Conservation (phyloP, 768 basidiomycete species). For the Phanerochaete sordida region DNA sequence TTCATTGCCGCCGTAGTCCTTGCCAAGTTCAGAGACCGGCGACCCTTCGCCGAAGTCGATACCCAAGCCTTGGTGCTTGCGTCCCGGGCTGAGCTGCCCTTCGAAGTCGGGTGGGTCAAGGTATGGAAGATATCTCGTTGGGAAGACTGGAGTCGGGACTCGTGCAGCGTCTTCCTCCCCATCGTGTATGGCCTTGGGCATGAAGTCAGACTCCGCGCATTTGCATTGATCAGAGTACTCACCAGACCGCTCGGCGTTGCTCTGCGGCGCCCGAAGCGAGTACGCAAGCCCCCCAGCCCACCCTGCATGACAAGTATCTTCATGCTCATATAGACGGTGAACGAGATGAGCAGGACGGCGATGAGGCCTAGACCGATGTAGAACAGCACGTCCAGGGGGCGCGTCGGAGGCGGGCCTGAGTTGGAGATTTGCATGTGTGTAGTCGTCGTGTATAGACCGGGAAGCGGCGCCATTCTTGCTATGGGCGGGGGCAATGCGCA, state of each 20-base stretch:
- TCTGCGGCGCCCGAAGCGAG: not conserved
- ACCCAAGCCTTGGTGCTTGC: not conserved
- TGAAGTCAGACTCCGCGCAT: not conserved
- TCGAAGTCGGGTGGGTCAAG: not conserved
- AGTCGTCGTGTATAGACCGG: not conserved
- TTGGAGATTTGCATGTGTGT: not conserved
- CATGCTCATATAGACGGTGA: not conserved
- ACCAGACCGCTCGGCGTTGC: not conserved
- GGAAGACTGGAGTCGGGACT: not conserved
- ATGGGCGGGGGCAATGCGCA: not conserved
- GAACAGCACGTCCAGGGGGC: conserved; percentile 1
- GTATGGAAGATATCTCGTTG: not conserved
- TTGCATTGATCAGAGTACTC: not conserved
- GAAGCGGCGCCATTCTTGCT: not conserved
- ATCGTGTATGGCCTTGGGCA: not conserved
- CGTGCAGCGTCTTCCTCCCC: not conserved
- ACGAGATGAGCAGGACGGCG: not conserved
- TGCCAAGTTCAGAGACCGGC: not conserved
- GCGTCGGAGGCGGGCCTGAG: not conserved
- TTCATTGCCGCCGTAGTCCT: not conserved
- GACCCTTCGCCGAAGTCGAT: not conserved
- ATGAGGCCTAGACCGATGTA: not conserved
- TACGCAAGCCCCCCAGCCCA: not conserved
- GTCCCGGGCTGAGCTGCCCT: not conserved
- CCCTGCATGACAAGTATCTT: not conserved